These are phyloP conservation scores for Ganoderma resinaceum DNA, from an alignment of 1,284 basidiomycete species.

Conservation along the genomic window DNA sequence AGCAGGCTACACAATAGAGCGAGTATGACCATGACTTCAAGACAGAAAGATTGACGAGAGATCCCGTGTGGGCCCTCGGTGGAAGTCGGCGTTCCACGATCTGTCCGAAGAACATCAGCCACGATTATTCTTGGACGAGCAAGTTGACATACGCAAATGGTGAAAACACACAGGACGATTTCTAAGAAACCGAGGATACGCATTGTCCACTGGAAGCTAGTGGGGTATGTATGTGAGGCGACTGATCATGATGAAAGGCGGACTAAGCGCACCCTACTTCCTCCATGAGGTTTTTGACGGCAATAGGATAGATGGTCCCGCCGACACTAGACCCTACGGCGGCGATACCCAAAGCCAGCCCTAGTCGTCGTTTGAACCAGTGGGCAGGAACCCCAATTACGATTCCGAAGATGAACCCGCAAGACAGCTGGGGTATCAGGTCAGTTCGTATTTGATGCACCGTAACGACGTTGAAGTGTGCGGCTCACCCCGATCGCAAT, in stretches of 20 bases:
- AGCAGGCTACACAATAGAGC: slow-evolving; percentile 50
- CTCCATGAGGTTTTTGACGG: slow-evolving; percentile 46
- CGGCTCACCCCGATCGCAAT: slow-evolving; percentile 48
- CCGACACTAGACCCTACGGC: slow-evolving; percentile 51
- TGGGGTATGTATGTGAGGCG: not conserved
- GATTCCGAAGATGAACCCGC: slow-evolving; percentile 53
- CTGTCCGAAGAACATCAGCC: slow-evolving; percentile 33
- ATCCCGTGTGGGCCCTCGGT: slow-evolving; percentile 53
- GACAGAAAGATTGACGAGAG: slow-evolving; percentile 54
- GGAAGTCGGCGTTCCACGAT: slow-evolving; percentile 58
- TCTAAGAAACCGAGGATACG: slow-evolving; percentile 64
- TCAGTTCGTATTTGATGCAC: slow-evolving; percentile 14
- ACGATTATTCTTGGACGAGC: not conserved
- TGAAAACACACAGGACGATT: slow-evolving; percentile 47
- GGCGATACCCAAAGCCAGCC: slow-evolving; percentile 48
- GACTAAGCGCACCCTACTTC: slow-evolving; percentile 39
- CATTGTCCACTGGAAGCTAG: slow-evolving; percentile 67
- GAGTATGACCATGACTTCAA: slow-evolving; percentile 56
- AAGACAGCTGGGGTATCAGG: slow-evolving; percentile 33
- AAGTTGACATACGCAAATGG: slow-evolving; percentile 45
- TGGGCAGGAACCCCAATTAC: slow-evolving; percentile 51
- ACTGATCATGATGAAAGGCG: slow-evolving; percentile 8
- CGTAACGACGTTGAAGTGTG: not conserved
- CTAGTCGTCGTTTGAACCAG: slow-evolving; percentile 53
- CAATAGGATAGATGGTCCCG: slow-evolving; percentile 51